Evolutionary conservation across 345 rosid species (phyloP).

Genomic region (Balakata baccata): DNA sequence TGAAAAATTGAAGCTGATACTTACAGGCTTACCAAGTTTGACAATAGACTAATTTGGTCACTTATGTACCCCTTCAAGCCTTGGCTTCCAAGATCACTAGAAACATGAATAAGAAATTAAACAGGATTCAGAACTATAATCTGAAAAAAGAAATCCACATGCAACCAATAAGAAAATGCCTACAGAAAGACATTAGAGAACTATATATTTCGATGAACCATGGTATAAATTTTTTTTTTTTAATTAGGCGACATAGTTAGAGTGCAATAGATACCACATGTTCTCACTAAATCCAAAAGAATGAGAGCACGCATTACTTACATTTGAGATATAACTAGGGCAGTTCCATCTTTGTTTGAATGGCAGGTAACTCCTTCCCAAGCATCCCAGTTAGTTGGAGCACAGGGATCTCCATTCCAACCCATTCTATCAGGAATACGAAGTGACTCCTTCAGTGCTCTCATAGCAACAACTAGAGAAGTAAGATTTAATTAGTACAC

Average conservation of each 20-base stretch:
- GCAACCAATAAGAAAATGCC: slow-evolving; percentile 1
- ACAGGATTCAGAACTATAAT: slow-evolving; percentile 1
- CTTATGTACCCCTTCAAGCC: slow-evolving; percentile 84
- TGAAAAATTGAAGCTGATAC: slow-evolving; percentile 35
- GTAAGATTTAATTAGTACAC: neutral
- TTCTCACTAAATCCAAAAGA: no score
- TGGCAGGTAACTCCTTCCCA: slow-evolving; percentile 98
- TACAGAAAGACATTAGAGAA: neutral
- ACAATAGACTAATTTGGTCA: slow-evolving; percentile 73
- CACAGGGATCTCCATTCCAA: slow-evolving; percentile 99
- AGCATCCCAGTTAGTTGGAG: slow-evolving; percentile 96
- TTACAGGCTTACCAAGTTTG: slow-evolving; percentile 84
- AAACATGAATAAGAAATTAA: slow-evolving; percentile 1
- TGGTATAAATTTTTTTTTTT: neutral
- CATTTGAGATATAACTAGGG: slow-evolving; percentile 82
- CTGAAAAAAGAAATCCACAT: neutral
- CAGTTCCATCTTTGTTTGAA: slow-evolving; percentile 55
- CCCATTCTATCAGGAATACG: slow-evolving; percentile 94
- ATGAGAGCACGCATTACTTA: slow-evolving; percentile 35
- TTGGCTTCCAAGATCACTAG: slow-evolving; percentile 91
- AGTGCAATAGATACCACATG: neutral
- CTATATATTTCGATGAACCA: neutral
- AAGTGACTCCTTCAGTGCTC: slow-evolving; percentile 81
- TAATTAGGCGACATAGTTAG: neutral
- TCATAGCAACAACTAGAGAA: slow-evolving; percentile 73